Evolutionary conservation across 306 rosid genomes (phyloP).

Genomic region (Corylus americana): DNA sequence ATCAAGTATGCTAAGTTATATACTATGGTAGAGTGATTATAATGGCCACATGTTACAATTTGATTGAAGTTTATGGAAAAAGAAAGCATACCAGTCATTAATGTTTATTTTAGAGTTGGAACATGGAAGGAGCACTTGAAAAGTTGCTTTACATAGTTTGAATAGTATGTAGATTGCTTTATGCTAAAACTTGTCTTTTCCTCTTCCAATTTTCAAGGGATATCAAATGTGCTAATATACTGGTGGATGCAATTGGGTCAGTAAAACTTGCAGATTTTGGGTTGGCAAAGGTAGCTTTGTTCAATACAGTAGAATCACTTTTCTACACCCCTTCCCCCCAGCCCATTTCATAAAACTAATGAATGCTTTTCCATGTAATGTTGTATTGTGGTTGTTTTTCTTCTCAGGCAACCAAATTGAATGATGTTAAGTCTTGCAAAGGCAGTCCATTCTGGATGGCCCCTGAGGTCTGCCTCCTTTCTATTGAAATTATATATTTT

Average conservation of each 20-base stretch:
- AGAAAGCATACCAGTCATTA: background rate
- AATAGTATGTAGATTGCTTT: background rate
- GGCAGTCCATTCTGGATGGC: conserved; percentile 63
- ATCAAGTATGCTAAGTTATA: background rate
- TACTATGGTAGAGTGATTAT: background rate
- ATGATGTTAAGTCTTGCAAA: conserved; percentile 59
- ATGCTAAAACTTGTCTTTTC: background rate
- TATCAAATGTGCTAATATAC: conserved; percentile 54
- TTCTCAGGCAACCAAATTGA: conserved; percentile 54
- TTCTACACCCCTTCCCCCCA: background rate
- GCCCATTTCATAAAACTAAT: background rate
- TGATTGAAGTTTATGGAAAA: background rate
- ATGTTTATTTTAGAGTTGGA: background rate
- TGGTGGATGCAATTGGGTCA: conserved; percentile 49
- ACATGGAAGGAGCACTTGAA: background rate
- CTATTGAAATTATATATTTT: conserved; percentile 2
- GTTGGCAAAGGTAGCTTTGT: conserved; percentile 53
- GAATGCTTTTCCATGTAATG: conserved; percentile 9
- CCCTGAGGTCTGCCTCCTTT: conserved; percentile 49
- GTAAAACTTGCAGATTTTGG: conserved; percentile 65
- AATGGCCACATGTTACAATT: background rate
- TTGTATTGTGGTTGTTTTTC: conserved; percentile 22
- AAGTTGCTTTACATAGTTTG: background rate
- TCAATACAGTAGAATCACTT: conserved; percentile 4
- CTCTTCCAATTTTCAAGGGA: conserved; percentile 31